Evolutionary conservation across 2,329 filamentous ascomycete genomes (phyloP).

Genomic region (Botrytis squamosa): DNA sequence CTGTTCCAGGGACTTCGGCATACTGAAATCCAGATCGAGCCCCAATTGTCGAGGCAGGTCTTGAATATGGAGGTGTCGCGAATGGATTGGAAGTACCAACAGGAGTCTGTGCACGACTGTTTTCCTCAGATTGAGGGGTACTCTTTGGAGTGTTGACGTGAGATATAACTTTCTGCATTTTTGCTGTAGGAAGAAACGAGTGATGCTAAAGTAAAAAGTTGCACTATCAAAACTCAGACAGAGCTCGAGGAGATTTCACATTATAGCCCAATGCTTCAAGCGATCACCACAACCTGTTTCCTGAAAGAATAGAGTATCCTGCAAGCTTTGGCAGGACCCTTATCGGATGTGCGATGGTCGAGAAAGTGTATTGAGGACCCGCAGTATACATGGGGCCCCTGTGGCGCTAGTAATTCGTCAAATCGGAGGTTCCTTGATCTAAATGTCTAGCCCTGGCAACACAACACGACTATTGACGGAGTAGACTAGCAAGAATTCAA

Average conservation of each 20-base stretch:
- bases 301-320: conserved; percentile 12
- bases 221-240: not conserved
- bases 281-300: conserved; percentile 16
- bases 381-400: conserved; percentile 17
- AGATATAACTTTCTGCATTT: conserved; percentile 18
- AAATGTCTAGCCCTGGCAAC: conserved; percentile 16
- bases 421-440: conserved; percentile 8
- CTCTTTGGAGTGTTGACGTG: conserved; percentile 4
- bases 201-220: conserved; percentile 12
- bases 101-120: conserved; percentile 19
- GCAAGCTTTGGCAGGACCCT: conserved; percentile 9
- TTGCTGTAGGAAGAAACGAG: conserved; percentile 1
- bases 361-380: conserved; percentile 18
- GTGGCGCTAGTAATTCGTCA: conserved; percentile 5
- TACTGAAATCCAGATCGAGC: conserved; percentile 27
- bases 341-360: conserved; percentile 2
- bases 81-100: conserved; percentile 24
- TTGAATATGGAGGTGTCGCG: conserved; percentile 25
- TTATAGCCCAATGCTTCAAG: conserved; percentile 18
- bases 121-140: conserved; percentile 17
- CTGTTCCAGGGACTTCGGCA: conserved; percentile 24
- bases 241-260: conserved; percentile 18
- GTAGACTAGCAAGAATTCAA: conserved; percentile 4
- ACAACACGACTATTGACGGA: conserved; percentile 19
- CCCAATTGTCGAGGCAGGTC: conserved; percentile 25